A percentile compares a stretch with the other conserved stretches of the same genome.
Conservation (phyloP, 129 eudicot genomes). For the Flaveria trinervia region DNA sequence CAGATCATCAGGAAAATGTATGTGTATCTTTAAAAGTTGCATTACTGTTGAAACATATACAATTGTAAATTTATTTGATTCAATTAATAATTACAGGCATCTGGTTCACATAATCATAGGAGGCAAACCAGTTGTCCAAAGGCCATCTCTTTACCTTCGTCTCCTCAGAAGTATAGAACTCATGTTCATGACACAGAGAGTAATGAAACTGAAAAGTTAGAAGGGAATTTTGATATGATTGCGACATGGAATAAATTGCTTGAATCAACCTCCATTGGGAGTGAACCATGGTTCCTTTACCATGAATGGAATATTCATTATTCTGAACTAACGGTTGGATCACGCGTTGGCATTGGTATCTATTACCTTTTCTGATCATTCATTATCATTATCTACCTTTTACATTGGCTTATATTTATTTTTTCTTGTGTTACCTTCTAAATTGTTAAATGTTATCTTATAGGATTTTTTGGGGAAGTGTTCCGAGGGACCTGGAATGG, state of each 20-base stretch:
- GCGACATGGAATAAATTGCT: conserved; percentile 54
- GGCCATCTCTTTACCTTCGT: conserved; percentile 74
- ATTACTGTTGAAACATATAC: background rate
- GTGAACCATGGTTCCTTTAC: conserved; percentile 62
- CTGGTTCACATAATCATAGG: conserved; percentile 37
- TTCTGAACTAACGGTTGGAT: conserved; percentile 69
- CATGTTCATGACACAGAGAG: conserved; percentile 39
- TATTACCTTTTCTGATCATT: conserved; percentile 17
- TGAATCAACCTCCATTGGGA: conserved; percentile 52
- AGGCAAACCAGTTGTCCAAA: conserved; percentile 51
- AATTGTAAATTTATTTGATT: background rate
- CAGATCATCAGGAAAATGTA: conserved; percentile 55
- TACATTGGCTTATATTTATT: background rate
- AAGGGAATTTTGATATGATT: conserved; percentile 43
- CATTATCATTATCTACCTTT: background rate
- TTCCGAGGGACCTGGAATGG: conserved; percentile 92
- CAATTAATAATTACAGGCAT: conserved; percentile 23
- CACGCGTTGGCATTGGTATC: conserved; percentile 78
- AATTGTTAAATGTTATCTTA: conserved; percentile 14
- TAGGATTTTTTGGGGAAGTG: conserved; percentile 93
- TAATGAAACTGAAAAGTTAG: conserved; percentile 37
- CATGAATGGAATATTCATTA: conserved; percentile 79
- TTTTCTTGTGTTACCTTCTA: background rate
- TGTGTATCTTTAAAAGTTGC: background rate
- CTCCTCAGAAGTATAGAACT: conserved; percentile 55